phyloP scores from a whole-genome alignment of 2,329 filamentous ascomycete species.

The Pyricularia sp. region DNA sequence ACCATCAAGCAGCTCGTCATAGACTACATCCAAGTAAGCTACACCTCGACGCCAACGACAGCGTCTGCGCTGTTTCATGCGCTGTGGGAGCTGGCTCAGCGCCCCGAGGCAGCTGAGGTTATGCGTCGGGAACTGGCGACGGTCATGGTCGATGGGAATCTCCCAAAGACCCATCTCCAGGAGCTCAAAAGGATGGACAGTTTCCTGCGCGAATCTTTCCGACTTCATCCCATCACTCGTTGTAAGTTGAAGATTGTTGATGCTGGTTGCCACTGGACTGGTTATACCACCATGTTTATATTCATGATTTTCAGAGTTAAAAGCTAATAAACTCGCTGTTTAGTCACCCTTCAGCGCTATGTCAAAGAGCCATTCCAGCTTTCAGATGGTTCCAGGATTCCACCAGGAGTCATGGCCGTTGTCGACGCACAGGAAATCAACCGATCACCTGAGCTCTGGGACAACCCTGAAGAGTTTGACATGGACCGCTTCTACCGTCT shows the following conservation, averaged over 20 bases:
- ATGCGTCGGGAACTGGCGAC: background rate
- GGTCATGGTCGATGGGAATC: background rate
- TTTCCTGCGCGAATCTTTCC: background rate
- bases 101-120: background rate
- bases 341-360: background rate
- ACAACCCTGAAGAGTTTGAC: background rate
- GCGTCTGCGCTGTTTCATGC: background rate
- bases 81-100: background rate
- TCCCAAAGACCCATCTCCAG: background rate
- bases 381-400: background rate
- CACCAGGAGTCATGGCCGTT: background rate
- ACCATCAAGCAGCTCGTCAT: conserved; percentile 1
- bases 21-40: background rate
- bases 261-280: too few relatives aligned
- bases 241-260: background rate
- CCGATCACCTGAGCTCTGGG: background rate
- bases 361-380: background rate
- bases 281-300: too few relatives aligned
- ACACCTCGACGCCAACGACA: background rate
- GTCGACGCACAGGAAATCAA: background rate
- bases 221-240: background rate
- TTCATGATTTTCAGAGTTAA: background rate
- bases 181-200: background rate
- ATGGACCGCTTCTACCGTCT: background rate
- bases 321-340: background rate